Base-by-base conservation (phyloP, 2,329 filamentous ascomycete genomes). In the Alternaria gaisen region DNA sequence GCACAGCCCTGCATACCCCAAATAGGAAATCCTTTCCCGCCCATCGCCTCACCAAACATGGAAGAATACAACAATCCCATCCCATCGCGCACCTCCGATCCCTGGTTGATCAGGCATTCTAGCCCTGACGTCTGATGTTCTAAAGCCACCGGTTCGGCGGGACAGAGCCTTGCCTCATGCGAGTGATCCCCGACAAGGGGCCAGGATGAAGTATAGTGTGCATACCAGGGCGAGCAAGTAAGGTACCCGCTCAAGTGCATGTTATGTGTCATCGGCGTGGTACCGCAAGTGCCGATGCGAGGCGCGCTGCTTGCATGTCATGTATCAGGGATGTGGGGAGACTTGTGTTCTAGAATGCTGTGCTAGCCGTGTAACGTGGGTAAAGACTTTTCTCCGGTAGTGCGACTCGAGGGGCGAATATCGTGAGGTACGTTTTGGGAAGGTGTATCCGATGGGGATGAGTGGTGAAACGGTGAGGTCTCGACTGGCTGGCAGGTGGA, bases 11-110 rank as follows among this genome's bases (percentile, higher is more conserved):
- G 38, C 22, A 34, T 58, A 48, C 28, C 30, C n/a, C n/a, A 48
- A 59, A 14, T n/a, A 28, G 12, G 52, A 46, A 61, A 51, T 6
- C 4, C 47, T 48, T n/a, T 66, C 43, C 53, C 38, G 7, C n/a
- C 51, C 24, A 30, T 11, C 9, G 11, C 22, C 30, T 22, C 16
- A 55, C 20, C 20, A 47, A 47, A 26, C 53, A 46, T 26, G 34
- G 24, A 41, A 40, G n/a, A 28, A 11, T 9, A 14, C 30, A 46
- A 52, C 24, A 40, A 53, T 47, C 50, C 56, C 56, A 53, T 53
- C 12, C 14, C 42, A n/a, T 47, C 50, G 50, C 50, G n/a, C 51
- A 47, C 24, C 34, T 53, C 48, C 50, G 41, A 14, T 42, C 11
- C 20, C 8, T 20, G 40, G 40, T 42, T 8, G 40, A 42, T 24